Conservation (phyloP, 495 filamentous ascomycete genomes). For the Daldinia caldariorum region DNA sequence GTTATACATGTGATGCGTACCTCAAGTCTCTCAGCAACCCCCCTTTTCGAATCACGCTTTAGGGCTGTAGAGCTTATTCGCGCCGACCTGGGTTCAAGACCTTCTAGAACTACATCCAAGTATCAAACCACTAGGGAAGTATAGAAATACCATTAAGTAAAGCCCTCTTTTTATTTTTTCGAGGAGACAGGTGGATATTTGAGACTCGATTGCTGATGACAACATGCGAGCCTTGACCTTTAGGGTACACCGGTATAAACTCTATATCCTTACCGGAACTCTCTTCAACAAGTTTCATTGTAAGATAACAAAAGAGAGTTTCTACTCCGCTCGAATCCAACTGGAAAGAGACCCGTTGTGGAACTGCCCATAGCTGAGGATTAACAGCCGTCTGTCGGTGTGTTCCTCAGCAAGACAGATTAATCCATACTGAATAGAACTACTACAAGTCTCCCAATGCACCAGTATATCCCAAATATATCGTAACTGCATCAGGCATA, state of each 20-base stretch:
- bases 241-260: background rate
- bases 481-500: background rate
- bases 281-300: background rate
- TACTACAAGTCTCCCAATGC: background rate
- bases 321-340: background rate
- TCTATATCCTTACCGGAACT: conserved; percentile 1
- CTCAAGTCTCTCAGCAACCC: too few relatives aligned
- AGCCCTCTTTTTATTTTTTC: background rate
- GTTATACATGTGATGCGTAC: too few relatives aligned
- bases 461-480: background rate
- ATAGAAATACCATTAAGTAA: background rate
- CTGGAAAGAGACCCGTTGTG: background rate
- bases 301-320: conserved; percentile 9
- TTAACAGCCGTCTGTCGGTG: background rate
- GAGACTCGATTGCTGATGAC: background rate
- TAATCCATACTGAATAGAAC: background rate
- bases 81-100: background rate
- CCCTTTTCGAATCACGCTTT: too few relatives aligned
- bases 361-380: conserved; percentile 2
- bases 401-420: background rate
- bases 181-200: background rate
- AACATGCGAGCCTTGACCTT: background rate
- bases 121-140: background rate
- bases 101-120: background rate
- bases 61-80: background rate